A percentile compares a stretch with the other conserved stretches of the same genome.
Conservation (phyloP, 1,284 basidiomycete species). For the Cystobasidiaceae sp. region DNA sequence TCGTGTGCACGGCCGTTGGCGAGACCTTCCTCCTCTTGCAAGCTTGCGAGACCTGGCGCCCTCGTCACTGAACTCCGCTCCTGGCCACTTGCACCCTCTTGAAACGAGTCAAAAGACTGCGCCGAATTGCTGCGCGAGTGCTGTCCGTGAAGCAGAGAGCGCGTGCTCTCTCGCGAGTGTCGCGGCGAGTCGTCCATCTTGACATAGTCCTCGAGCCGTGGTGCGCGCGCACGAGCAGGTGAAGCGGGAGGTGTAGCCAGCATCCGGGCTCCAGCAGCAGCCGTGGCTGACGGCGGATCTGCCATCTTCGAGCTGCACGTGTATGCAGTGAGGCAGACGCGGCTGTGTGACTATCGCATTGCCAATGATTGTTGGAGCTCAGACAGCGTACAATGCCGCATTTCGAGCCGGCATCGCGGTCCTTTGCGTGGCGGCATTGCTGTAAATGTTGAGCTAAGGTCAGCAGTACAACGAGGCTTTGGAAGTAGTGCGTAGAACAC, state of each 20-base stretch:
- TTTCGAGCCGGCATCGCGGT: no score
- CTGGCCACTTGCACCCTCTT: background rate
- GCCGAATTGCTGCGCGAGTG: background rate
- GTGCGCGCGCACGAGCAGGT: background rate
- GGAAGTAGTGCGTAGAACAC: no score
- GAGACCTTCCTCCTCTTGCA: background rate
- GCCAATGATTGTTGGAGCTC: no score
- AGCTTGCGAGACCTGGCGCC: background rate
- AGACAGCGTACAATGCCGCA: no score
- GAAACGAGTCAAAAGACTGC: background rate
- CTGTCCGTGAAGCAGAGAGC: slow-evolving; percentile 8
- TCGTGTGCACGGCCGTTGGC: background rate
- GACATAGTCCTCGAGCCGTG: background rate
- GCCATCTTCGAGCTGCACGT: no score
- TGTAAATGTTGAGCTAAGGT: no score
- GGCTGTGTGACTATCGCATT: no score
- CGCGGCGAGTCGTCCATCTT: slow-evolving; percentile 12
- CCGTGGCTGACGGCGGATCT: no score
- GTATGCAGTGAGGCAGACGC: no score
- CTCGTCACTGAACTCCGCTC: slow-evolving; percentile 2
- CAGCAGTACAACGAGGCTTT: no score
- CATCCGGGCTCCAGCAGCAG: no score
- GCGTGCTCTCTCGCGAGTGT: slow-evolving; percentile 13
- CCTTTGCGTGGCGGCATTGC: no score
- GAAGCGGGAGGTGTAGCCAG: background rate